A percentile compares a stretch with the other conserved stretches of the same genome.
phyloP scores from a whole-genome alignment of 2,329 filamentous ascomycete species.

The Fusarium goolgardi region DNA sequence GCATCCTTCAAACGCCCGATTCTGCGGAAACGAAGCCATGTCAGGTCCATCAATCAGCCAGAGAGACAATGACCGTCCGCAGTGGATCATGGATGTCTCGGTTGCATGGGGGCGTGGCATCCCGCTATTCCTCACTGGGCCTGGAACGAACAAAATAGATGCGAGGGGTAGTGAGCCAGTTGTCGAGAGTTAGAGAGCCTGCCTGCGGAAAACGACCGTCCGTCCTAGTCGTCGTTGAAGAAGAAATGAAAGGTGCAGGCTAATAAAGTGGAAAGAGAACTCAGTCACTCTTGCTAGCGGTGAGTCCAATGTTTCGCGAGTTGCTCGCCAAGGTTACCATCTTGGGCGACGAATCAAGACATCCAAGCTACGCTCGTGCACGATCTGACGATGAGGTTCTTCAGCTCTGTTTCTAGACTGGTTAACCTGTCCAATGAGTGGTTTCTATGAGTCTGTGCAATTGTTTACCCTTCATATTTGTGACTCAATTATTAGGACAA shows the following conservation, averaged over 20 bases:
- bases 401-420: conserved; percentile 1
- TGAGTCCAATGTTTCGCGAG: conserved; percentile 19
- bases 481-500: not conserved
- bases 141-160: not conserved
- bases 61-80: conserved; percentile 18
- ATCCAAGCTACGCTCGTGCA: not conserved
- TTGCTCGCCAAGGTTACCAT: conserved; percentile 20
- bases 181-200: conserved; percentile 5
- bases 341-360: not conserved
- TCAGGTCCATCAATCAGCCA: conserved; percentile 21
- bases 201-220: not conserved
- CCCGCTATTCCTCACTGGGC: conserved; percentile 6
- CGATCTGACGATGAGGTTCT: not conserved
- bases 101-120: conserved; percentile 18
- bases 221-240: not conserved
- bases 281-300: conserved; percentile 3
- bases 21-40: conserved; percentile 28
- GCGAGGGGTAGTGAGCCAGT: conserved; percentile 15
- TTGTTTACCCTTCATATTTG: not conserved
- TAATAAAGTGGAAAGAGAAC: conserved; percentile 4
- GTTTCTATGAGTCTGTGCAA: not conserved
- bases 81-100: conserved; percentile 27
- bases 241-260: conserved; percentile 15
- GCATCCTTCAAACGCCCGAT: conserved; percentile 29
- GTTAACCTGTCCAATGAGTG: not conserved